Percentiles rank a stretch among this genome's conserved stretches.
Conservation (phyloP, 768 basidiomycete genomes). For the Boletellus ananiceps region DNA sequence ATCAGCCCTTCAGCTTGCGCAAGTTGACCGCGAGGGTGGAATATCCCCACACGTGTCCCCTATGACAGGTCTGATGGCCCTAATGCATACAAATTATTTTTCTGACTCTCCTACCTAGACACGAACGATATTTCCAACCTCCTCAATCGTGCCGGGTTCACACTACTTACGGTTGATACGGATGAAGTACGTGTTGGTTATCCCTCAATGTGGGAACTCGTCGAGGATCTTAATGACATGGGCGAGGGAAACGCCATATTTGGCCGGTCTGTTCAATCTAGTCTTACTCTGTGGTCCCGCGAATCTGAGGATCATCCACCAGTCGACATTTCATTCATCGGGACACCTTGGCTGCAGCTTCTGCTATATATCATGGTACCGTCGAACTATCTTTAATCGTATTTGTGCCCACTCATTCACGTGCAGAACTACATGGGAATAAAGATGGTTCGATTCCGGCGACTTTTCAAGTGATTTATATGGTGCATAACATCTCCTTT, state of each 20-base stretch:
- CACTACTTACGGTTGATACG: constrained; percentile 87
- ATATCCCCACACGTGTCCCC: constrained; percentile 96
- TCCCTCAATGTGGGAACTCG: constrained; percentile 93
- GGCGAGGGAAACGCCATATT: constrained; percentile 92
- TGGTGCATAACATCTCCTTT: constrained; percentile 48
- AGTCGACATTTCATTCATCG: constrained; percentile 69
- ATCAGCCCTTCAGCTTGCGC: constrained; percentile 89
- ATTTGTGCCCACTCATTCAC: neutral
- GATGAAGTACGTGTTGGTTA: constrained; percentile 91
- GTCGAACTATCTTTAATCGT: constrained; percentile 5
- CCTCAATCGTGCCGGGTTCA: constrained; percentile 89
- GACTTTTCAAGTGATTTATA: constrained; percentile 94
- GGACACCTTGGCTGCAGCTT: constrained; percentile 87
- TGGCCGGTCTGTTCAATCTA: constrained; percentile 52
- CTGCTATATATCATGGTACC: constrained; percentile 87
- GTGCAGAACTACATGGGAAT: constrained; percentile 74
- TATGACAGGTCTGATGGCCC: constrained; percentile 74
- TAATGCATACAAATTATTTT: neutral
- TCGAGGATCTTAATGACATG: constrained; percentile 94
- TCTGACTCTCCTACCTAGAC: constrained; percentile 44
- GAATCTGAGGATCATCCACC: constrained; percentile 1
- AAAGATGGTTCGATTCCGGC: constrained; percentile 85
- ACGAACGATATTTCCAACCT: constrained; percentile 92
- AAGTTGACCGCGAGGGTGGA: constrained; percentile 91
- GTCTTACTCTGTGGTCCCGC: neutral